Conservation (phyloP, 768 basidiomycete species). For the Infundibulicybe gibba region DNA sequence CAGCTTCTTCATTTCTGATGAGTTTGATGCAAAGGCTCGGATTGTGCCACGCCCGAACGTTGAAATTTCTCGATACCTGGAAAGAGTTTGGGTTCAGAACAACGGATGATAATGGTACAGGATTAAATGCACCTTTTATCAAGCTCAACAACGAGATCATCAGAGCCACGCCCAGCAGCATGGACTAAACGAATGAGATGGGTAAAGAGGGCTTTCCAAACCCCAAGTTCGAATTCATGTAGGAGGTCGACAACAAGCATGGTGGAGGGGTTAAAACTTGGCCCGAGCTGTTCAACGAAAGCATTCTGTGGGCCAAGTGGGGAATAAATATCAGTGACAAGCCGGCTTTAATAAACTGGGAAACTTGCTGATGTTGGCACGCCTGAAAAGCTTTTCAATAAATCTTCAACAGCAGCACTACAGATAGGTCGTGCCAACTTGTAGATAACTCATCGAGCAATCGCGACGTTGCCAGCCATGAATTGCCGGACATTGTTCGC, state of each 20-base stretch:
- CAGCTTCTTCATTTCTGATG: not conserved
- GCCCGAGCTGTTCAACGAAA: conserved; percentile 13
- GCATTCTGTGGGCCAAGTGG: conserved; percentile 19
- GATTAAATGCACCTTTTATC: not conserved
- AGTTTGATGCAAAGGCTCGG: not conserved
- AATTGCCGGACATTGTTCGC: conserved; percentile 7
- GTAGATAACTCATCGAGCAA: conserved; percentile 3
- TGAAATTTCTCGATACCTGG: not conserved
- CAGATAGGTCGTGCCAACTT: not conserved
- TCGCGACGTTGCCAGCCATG: not conserved
- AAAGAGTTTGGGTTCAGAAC: too few relatives aligned
- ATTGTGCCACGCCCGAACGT: not conserved
- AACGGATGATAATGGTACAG: not conserved
- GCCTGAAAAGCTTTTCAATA: conserved; percentile 4
- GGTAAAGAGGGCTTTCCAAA: conserved; percentile 26
- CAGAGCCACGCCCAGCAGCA: conserved; percentile 3
- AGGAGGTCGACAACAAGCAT: conserved; percentile 26
- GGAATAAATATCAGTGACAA: too few relatives aligned
- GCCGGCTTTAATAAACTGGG: too few relatives aligned
- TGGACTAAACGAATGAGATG: conserved; percentile 29
- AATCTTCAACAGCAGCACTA: conserved; percentile 7
- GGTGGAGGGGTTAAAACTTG: conserved; percentile 14
- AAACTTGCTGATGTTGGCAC: conserved; percentile 9
- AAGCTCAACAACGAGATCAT: not conserved
- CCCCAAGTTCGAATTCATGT: conserved; percentile 33